phyloP scores from a whole-genome alignment of 331 rosid species.

The Malus hybrid region DNA sequence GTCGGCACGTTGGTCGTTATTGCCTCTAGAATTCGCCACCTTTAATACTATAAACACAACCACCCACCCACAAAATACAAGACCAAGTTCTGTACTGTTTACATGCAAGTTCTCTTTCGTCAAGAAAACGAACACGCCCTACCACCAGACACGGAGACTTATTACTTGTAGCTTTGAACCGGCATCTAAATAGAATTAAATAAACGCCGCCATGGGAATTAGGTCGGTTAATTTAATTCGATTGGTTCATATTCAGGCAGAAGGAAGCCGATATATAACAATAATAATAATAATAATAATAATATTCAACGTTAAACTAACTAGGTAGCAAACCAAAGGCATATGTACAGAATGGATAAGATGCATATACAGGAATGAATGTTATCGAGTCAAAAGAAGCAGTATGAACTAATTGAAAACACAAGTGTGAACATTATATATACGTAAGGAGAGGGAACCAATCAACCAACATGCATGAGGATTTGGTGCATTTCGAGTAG shows the following conservation, averaged over 20 bases:
- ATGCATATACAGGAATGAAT: no score
- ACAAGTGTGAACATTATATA: no score
- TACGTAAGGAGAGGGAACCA: no score
- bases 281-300: no score
- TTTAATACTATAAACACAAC: background rate
- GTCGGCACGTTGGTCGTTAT: background rate
- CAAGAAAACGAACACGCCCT: background rate
- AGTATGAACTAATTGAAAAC: no score
- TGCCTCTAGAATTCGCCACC: slow-evolving; percentile 15
- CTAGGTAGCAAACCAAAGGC: no score
- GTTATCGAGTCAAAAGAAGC: no score
- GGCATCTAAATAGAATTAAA: background rate
- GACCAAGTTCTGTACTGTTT: no score
- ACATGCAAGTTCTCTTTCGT: background rate
- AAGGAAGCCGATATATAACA: background rate
- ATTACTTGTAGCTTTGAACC: background rate
- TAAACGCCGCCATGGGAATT: background rate
- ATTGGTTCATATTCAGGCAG: background rate
- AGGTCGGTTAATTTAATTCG: background rate
- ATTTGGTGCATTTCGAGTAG: no score
- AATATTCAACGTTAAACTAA: no score
- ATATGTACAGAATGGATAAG: no score
- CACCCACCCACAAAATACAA: background rate
- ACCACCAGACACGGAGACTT: background rate
- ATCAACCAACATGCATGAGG: no score